These are phyloP conservation scores for Nakazawaea wickerhamii DNA, from an alignment of 805 yeast species.

Conservation along the genomic window DNA sequence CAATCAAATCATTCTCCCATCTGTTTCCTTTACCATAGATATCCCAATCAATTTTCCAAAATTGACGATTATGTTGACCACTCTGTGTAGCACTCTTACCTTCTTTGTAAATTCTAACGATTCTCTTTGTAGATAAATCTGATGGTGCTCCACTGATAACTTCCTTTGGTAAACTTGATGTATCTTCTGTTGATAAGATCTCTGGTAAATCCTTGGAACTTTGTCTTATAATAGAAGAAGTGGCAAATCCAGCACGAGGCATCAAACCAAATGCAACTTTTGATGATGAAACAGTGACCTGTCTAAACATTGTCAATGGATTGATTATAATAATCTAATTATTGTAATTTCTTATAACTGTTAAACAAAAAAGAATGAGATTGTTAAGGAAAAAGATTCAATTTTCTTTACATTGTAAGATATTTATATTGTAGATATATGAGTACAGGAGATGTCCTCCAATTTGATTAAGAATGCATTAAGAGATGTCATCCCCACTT, in stretches of 20 bases:
- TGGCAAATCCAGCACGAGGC: background rate
- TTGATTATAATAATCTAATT: background rate
- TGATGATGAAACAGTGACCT: background rate
- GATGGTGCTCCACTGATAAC: constrained; percentile 72
- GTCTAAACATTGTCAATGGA: background rate
- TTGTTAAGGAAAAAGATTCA: background rate
- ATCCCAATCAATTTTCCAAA: constrained; percentile 85
- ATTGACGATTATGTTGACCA: constrained; percentile 45
- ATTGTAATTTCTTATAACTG: background rate
- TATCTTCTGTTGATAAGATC: constrained; percentile 16
- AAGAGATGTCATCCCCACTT: constrained; percentile 45
- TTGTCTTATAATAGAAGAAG: background rate
- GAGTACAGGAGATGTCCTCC: constrained; percentile 22
- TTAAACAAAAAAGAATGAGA: background rate
- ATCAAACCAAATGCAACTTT: background rate
- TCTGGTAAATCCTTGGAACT: constrained; percentile 9
- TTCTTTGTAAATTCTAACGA: constrained; percentile 73
- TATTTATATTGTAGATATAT: no score
- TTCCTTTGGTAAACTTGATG: constrained; percentile 42
- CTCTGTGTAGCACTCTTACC: constrained; percentile 80
- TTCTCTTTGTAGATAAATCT: constrained; percentile 54
- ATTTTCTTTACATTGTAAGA: no score
- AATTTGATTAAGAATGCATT: constrained; percentile 31
- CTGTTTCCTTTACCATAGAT: constrained; percentile 68
- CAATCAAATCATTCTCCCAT: constrained; percentile 88